Evolutionary conservation across 2,329 filamentous ascomycete species (phyloP).

Genomic region (Phoma sp.): DNA sequence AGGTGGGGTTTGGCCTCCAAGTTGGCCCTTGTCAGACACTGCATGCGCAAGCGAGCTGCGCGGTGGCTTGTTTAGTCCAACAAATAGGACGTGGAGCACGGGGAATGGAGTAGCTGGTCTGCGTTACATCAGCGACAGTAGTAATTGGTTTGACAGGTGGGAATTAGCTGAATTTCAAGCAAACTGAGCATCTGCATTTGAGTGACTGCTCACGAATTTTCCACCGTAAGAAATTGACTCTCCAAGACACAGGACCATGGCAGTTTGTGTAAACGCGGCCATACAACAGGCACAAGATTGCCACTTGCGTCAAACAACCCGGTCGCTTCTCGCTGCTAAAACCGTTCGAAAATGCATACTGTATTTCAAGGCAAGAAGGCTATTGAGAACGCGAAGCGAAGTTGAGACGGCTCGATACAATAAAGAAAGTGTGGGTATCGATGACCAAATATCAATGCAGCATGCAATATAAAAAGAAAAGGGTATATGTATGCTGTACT

Average conservation of each 20-base stretch:
- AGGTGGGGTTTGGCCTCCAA: no score
- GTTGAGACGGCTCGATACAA: neutral
- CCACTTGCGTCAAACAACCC: neutral
- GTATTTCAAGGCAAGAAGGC: neutral
- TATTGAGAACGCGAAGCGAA: neutral
- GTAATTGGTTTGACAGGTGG: no score
- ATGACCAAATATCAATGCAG: neutral
- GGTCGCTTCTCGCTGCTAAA: neutral
- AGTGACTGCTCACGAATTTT: no score
- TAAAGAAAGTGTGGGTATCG: slow-evolving; percentile 4
- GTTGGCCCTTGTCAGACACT: no score
- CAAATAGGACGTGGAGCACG: no score
- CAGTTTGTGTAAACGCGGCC: neutral
- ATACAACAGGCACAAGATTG: neutral
- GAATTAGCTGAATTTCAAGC: no score
- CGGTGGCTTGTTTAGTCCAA: no score
- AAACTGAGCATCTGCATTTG: no score
- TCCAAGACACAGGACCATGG: neutral
- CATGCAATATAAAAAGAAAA: neutral
- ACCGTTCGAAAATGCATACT: neutral
- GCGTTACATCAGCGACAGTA: no score
- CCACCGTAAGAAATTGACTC: no score
- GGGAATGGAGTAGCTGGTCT: no score
- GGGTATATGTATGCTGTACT: slow-evolving; percentile 16
- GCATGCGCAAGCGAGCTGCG: no score